Evolutionary conservation across 768 basidiomycete species (phyloP), one percentile per base, ranked within the genome.

Genomic region (Mycena galericulata): DNA sequence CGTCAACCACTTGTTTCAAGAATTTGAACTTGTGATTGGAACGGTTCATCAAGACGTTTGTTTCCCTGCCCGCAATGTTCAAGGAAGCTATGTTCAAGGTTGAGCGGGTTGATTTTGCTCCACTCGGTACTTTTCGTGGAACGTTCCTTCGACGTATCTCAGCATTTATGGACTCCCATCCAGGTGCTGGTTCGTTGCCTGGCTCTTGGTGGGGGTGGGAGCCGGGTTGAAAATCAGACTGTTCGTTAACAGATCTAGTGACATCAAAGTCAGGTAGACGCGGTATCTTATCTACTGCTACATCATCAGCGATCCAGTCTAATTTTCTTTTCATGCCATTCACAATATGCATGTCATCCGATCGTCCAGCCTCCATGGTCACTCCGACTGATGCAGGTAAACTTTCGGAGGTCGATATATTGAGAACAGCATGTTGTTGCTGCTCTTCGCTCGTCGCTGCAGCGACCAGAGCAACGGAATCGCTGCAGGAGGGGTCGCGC

Each of bases 11-110:
- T 14, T 43, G 59, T 36, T 72, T 65, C 9, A 77, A 43, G 8
- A 49, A 34, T 24, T 32, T n/a, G 71, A 75, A 78, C 62, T 78
- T 77, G 38, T 72, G 30, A 8, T 57, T 38, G 1, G 12, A 34
- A 2, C 45, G 34, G 27, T 10, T 29, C 17, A 57, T 63, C 1
- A 34, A 50, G 4, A 34, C 4, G 7, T 5, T 17, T 8, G 54
- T 47, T 15, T 38, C 68, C 9, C 69, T 24, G 0, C 75, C 73
- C 15, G 57, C 71, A 8, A 75, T 72, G 26, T 74, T 76, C 12
- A 69, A 54, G 4, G 70, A 68, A 0, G 59, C 62, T 1, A 70
- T 22, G 15, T 58, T 60, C 0, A 74, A 7, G 9, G 56, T 43
- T 1, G 71, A 61, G 18, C 63, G 56, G 8, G 55, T 67, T n/a